Base-by-base conservation (phyloP, 805 yeast species). In the Ogataea trehalophila region DNA sequence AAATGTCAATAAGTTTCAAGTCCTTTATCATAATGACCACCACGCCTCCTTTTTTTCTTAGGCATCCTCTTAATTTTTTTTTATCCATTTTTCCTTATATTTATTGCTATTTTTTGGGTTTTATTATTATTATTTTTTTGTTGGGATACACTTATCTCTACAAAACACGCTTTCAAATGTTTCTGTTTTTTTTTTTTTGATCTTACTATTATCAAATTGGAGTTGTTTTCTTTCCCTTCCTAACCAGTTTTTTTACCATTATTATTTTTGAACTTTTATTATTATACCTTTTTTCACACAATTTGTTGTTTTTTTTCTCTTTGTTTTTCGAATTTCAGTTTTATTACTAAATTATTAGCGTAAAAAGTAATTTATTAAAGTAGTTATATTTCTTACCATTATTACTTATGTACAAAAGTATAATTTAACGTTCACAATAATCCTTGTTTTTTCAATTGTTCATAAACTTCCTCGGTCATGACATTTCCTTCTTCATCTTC, bases 401-500 rank as follows among this genome's bases (percentile, higher is more conserved):
- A 37, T 37, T 20, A 13, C 15, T 37, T 20, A 13, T 6, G n/a
- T 33, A 33, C 17, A 33, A 15, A 33, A 33, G 16, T 33, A 13
- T 33, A 31, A 6, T 31, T 31, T 31, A 3, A 3, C 11, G 5
- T 11, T 49, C 68, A 90, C 31, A 89, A 56, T 43, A 92, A 70
- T 0, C 97, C 98, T 68, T 92, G 98, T 55, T 80, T 84, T 67
- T 88, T 87, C 62, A 92, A 72, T 55, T 94, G 97, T 17, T 82
- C 74, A 65, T 87, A 92, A 39, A 88, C 91, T 55, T 80, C 79
- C 56, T 82, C 84, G 33, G 85, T 78, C 95, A 92, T 85, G 15
- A 88, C 96, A 61, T 94, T 92, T 11, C 98, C 99, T 16, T 88
- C 90, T 1, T 80, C 85, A 61, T 94, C 98, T 63, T 92, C 98